phyloP scores from a whole-genome alignment of 495 filamentous ascomycete species.

The Penicillium verhagenii region DNA sequence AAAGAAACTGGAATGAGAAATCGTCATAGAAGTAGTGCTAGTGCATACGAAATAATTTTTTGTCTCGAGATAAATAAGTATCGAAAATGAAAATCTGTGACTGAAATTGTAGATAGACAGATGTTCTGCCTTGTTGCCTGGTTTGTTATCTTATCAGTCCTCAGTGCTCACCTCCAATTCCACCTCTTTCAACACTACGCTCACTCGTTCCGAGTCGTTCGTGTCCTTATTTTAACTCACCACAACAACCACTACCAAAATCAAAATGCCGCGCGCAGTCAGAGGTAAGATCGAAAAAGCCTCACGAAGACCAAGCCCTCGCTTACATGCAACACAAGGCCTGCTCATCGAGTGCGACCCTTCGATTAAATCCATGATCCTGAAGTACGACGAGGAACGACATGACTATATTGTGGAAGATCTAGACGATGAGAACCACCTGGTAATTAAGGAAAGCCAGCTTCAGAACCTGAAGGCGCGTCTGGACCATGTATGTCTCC shows the following conservation, averaged over 20 bases:
- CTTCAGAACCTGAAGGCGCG: constrained; percentile 57
- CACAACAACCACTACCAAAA: background rate
- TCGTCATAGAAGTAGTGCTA: too few relatives aligned
- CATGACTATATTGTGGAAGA: constrained; percentile 77
- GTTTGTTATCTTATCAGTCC: too few relatives aligned
- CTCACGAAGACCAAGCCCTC: background rate
- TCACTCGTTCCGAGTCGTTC: too few relatives aligned
- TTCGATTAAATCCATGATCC: constrained; percentile 73
- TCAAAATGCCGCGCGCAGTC: constrained; percentile 48
- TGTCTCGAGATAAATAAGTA: too few relatives aligned
- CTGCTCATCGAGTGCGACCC: constrained; percentile 76
- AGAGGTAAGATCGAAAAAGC: constrained; percentile 30
- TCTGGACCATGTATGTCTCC: constrained; percentile 57
- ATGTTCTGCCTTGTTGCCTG: too few relatives aligned
- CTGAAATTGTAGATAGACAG: too few relatives aligned
- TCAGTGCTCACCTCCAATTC: background rate
- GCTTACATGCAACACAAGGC: constrained; percentile 38
- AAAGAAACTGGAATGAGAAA: too few relatives aligned
- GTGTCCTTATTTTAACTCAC: background rate
- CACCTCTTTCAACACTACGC: too few relatives aligned
- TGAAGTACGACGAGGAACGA: constrained; percentile 64
- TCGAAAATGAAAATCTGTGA: too few relatives aligned
- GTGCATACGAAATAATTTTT: too few relatives aligned
- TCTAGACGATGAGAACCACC: constrained; percentile 64
- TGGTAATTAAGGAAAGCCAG: constrained; percentile 71